phyloP scores from a whole-genome alignment of 352 stramenopile genomes.

The Globisporangium irregulare region DNA sequence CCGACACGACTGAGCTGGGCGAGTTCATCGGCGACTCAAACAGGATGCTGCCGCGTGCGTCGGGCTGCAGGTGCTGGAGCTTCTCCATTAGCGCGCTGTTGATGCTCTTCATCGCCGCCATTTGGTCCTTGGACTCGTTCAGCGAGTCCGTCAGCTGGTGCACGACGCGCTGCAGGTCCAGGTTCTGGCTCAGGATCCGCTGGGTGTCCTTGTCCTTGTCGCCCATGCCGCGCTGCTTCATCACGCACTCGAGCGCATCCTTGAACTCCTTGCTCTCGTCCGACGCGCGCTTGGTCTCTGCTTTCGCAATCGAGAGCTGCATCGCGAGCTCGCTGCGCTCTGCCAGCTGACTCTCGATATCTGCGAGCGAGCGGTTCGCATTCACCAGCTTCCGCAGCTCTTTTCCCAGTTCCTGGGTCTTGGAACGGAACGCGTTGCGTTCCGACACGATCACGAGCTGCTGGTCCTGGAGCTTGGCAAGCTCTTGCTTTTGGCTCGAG shows the following conservation, averaged over 20 bases:
- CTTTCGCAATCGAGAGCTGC: conserved; percentile 50
- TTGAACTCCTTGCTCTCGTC: conserved; percentile 68
- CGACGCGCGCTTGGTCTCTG: conserved; percentile 45
- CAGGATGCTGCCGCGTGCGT: conserved; percentile 43
- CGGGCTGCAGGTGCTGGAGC: conserved; percentile 53
- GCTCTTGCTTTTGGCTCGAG: conserved; percentile 22
- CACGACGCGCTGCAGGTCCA: conserved; percentile 67
- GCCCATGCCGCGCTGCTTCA: conserved; percentile 41
- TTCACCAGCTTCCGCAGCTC: conserved; percentile 61
- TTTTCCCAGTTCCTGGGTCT: conserved; percentile 45
- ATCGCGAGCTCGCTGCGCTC: conserved; percentile 53
- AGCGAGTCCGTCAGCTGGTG: conserved; percentile 72
- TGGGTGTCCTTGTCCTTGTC: conserved; percentile 73
- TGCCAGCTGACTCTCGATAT: conserved; percentile 54
- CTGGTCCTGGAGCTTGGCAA: conserved; percentile 32
- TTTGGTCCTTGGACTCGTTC: conserved; percentile 65
- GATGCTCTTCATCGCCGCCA: conserved; percentile 69
- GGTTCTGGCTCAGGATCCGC: conserved; percentile 57
- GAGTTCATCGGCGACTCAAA: conserved; percentile 41
- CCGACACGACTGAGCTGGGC: conserved; percentile 31
- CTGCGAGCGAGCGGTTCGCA: conserved; percentile 42
- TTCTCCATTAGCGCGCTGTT: conserved; percentile 69
- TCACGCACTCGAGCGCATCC: conserved; percentile 42
- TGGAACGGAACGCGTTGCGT: conserved; percentile 57
- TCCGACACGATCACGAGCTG: conserved; percentile 41